These are phyloP conservation scores for Paragyromitra xinjiangensis DNA, from an alignment of 495 filamentous ascomycete species.

Conservation along the genomic window DNA sequence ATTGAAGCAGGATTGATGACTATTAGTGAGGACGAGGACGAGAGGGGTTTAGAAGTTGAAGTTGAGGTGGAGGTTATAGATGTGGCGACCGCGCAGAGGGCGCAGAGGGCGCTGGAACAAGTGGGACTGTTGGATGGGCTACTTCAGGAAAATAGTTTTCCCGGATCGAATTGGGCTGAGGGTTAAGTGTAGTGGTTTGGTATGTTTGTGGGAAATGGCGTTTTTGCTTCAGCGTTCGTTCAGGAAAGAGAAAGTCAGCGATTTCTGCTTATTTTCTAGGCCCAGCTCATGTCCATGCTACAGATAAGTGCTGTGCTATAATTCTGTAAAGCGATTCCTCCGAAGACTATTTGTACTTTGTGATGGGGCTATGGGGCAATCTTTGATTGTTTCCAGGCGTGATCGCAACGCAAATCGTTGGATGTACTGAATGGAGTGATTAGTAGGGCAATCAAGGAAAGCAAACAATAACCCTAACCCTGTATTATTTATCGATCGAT, in stretches of 20 bases:
- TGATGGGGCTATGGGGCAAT: too few relatives aligned
- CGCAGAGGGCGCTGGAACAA: slow-evolving; percentile 10
- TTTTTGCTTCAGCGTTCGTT: neutral
- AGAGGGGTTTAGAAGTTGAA: slow-evolving; percentile 22
- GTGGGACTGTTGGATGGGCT: neutral
- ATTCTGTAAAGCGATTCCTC: too few relatives aligned
- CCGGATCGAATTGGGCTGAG: slow-evolving; percentile 20
- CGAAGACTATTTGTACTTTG: too few relatives aligned
- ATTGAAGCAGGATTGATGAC: slow-evolving; percentile 38
- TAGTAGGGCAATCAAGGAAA: too few relatives aligned
- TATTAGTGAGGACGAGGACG: slow-evolving; percentile 7
- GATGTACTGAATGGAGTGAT: too few relatives aligned
- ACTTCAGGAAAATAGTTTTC: neutral
- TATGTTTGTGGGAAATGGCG: neutral
- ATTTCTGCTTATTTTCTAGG: neutral
- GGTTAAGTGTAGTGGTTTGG: neutral
- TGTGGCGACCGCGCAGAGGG: slow-evolving; percentile 18
- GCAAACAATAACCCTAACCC: neutral
- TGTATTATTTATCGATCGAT: neutral
- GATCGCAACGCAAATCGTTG: too few relatives aligned
- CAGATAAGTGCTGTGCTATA: neutral
- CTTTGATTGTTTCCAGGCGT: too few relatives aligned
- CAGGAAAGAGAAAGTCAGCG: neutral
- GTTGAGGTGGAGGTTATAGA: slow-evolving; percentile 29
- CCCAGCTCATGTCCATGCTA: neutral